Evolutionary conservation across 805 yeast species (phyloP).

Genomic region (Komagataella populi): DNA sequence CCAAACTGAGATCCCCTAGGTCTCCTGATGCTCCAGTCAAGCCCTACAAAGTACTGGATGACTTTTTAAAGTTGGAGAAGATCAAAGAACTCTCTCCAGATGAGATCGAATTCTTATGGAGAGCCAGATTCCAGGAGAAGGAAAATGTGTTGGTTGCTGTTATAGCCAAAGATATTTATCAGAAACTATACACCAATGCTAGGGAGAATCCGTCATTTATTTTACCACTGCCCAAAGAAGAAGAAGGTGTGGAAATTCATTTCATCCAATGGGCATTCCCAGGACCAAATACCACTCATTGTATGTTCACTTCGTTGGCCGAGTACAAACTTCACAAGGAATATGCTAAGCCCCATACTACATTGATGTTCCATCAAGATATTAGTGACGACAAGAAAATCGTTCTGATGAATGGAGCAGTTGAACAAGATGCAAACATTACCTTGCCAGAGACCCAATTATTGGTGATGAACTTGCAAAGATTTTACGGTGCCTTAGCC

Average conservation of each 20-base stretch:
- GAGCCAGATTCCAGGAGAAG: conserved; percentile 61
- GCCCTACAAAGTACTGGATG: conserved; percentile 61
- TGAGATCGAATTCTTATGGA: conserved; percentile 78
- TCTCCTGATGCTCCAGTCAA: conserved; percentile 13
- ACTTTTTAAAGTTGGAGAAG: conserved; percentile 62
- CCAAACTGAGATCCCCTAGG: conserved; percentile 22
- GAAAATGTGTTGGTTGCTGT: conserved; percentile 54
- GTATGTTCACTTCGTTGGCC: conserved; percentile 80
- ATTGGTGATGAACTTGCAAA: conserved; percentile 59
- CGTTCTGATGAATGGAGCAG: conserved; percentile 76
- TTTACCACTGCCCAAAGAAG: conserved; percentile 72
- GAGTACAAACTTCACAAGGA: conserved; percentile 87
- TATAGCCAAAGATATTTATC: conserved; percentile 41
- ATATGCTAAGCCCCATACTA: conserved; percentile 91
- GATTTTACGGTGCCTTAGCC: conserved; percentile 67
- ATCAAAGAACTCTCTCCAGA: conserved; percentile 35
- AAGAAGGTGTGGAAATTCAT: conserved; percentile 59
- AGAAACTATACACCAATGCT: conserved; percentile 52
- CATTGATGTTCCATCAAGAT: conserved; percentile 78
- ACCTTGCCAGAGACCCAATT: conserved; percentile 65
- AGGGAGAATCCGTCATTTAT: conserved; percentile 70
- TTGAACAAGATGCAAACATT: conserved; percentile 61
- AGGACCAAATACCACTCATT: conserved; percentile 73
- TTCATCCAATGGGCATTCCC: conserved; percentile 90
- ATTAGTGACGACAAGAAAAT: conserved; percentile 42